Evolutionary conservation across 148 eudicot genomes (phyloP).

Genomic region (Persicaria tinctoria): DNA sequence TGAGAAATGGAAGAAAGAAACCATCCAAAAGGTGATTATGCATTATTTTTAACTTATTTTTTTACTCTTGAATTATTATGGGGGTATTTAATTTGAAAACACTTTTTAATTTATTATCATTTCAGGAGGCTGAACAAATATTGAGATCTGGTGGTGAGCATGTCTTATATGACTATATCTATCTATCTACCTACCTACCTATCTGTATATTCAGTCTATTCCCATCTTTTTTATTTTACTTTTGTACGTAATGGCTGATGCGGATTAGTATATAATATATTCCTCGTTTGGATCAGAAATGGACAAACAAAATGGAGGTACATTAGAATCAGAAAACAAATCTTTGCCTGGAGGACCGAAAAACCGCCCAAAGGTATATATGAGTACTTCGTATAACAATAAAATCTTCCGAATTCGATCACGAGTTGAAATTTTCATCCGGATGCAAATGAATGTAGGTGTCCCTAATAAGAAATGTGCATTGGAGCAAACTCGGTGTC

Average conservation of each 20-base stretch:
- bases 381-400: not conserved
- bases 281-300: not conserved
- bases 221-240: no score
- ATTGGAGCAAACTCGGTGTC: conserved; percentile 39
- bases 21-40: conserved; percentile 29
- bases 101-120: not conserved
- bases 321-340: not conserved
- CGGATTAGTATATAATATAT: not conserved
- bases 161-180: not conserved
- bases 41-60: no score
- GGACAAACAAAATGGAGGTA: not conserved
- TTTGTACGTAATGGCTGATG: no score
- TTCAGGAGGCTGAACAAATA: not conserved
- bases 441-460: not conserved
- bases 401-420: not conserved
- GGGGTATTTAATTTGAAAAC: conserved; percentile 19
- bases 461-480: conserved; percentile 29
- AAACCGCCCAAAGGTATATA: not conserved
- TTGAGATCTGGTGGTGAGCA: not conserved
- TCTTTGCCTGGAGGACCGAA: conserved; percentile 5
- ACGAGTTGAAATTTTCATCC: not conserved
- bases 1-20: conserved; percentile 68
- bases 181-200: no score
- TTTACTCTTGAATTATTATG: no score
- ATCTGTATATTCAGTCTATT: not conserved